These are phyloP conservation scores for Ceriops tagal DNA, from an alignment of 345 rosid genomes.

Conservation along the genomic window DNA sequence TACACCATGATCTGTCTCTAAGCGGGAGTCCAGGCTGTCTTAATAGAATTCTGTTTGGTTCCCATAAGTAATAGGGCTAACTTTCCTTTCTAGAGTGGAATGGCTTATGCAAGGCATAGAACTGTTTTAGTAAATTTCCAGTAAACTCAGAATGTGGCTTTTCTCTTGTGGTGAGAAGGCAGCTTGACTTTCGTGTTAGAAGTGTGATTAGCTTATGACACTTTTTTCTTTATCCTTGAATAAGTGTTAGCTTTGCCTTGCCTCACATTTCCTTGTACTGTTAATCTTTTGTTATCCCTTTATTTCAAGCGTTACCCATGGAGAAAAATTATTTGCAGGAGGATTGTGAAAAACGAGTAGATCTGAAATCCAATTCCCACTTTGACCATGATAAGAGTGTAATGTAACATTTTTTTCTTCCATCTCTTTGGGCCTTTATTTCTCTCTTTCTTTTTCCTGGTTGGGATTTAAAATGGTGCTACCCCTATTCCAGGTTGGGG, in stretches of 20 bases:
- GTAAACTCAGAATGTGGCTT: background rate
- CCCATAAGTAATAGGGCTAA: background rate
- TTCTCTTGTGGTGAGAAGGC: background rate
- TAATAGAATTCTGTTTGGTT: too few relatives aligned
- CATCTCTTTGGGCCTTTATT: conserved; percentile 7
- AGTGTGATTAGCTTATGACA: background rate
- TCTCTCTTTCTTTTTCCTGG: background rate
- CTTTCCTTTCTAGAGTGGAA: background rate
- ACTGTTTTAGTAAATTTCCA: background rate
- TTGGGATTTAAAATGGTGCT: conserved; percentile 21
- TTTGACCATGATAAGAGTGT: conserved; percentile 81
- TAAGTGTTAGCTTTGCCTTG: background rate
- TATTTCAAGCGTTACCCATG: background rate
- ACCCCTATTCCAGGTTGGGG: conserved; percentile 70
- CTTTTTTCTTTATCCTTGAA: background rate
- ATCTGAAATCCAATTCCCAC: conserved; percentile 53
- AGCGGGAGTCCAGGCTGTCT: too few relatives aligned
- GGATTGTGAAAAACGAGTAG: conserved; percentile 61
- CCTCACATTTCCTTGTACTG: background rate
- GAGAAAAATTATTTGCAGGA: conserved; percentile 47
- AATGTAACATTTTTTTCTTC: conserved; percentile 29
- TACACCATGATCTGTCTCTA: background rate
- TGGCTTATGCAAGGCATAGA: background rate
- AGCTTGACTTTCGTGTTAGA: background rate
- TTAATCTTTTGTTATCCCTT: conserved; percentile 1